Evolutionary conservation across 192 early-diverging fungal species (phyloP).

Genomic region (Coemansia sp.): DNA sequence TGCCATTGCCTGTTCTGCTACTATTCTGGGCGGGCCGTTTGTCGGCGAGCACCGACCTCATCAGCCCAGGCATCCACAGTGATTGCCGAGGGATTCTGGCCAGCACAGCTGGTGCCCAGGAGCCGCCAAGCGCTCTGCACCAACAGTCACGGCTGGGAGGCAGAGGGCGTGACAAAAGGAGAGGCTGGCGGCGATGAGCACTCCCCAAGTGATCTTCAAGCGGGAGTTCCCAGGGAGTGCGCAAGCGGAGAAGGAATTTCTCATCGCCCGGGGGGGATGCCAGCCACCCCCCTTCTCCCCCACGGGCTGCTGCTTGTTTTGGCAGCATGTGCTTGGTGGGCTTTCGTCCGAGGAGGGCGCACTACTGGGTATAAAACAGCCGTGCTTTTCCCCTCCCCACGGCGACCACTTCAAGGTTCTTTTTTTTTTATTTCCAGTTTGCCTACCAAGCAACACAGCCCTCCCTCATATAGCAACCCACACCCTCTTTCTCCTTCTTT

Average conservation of each 20-base stretch:
- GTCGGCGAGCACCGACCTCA: constrained; percentile 2
- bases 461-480: neutral
- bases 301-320: constrained; percentile 8
- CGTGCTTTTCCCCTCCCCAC: neutral
- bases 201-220: neutral
- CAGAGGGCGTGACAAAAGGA: neutral
- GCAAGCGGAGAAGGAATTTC: constrained; percentile 5
- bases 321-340: constrained; percentile 5
- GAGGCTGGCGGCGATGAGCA: neutral
- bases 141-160: neutral
- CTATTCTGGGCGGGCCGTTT: constrained; percentile 5
- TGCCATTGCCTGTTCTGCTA: neutral
- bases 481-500: neutral
- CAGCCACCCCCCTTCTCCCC: constrained; percentile 2
- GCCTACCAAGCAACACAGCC: neutral
- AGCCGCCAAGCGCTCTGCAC: neutral
- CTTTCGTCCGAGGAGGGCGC: neutral
- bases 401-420: constrained; percentile 7
- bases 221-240: neutral
- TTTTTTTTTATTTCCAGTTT: constrained; percentile 1
- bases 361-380: constrained; percentile 5
- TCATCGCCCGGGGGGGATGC: neutral
- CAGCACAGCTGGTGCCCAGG: neutral
- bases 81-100: neutral
- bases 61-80: neutral